Evolutionary conservation across 1,139 yeast genomes (phyloP).

Genomic region (Yamadazyma triangularis): DNA sequence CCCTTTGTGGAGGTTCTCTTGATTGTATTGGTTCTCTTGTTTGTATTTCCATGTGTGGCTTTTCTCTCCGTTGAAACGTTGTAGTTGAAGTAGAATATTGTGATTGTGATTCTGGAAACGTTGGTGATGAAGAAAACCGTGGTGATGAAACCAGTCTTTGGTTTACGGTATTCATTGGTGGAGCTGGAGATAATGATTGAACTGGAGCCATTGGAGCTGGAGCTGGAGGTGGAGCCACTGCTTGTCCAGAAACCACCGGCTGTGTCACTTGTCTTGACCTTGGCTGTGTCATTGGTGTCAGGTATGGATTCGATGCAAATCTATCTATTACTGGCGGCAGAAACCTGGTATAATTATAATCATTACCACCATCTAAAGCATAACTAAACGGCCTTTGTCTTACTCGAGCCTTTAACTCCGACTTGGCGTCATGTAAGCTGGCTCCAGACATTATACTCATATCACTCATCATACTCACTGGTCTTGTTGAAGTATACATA

Average conservation of each 20-base stretch:
- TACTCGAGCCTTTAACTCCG: conserved; percentile 18
- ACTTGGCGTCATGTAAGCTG: conserved; percentile 14
- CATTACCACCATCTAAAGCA: conserved; percentile 29
- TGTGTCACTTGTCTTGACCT: too few species aligned
- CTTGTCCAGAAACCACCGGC: too few species aligned
- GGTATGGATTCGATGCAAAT: conserved; percentile 6
- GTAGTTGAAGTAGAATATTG: not conserved
- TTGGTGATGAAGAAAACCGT: not conserved
- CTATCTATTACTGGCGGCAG: conserved; percentile 9
- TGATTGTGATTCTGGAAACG: not conserved
- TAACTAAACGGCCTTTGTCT: conserved; percentile 28
- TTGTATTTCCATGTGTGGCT: too few species aligned
- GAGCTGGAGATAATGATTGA: too few species aligned
- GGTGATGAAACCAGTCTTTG: too few species aligned
- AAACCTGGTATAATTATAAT: conserved; percentile 30
- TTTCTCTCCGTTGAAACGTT: not conserved
- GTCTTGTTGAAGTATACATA: conserved; percentile 6
- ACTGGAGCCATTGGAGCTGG: conserved; percentile 1
- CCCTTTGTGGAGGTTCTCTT: too few species aligned
- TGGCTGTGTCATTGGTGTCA: conserved; percentile 1
- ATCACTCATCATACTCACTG: conserved; percentile 9
- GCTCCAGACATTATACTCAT: conserved; percentile 6
- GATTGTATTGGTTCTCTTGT: too few species aligned
- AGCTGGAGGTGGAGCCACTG: too few species aligned
- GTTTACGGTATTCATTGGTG: too few species aligned